Evolutionary conservation across 257 asterid genomes (phyloP).

Genomic region (Solanum verrucosum): DNA sequence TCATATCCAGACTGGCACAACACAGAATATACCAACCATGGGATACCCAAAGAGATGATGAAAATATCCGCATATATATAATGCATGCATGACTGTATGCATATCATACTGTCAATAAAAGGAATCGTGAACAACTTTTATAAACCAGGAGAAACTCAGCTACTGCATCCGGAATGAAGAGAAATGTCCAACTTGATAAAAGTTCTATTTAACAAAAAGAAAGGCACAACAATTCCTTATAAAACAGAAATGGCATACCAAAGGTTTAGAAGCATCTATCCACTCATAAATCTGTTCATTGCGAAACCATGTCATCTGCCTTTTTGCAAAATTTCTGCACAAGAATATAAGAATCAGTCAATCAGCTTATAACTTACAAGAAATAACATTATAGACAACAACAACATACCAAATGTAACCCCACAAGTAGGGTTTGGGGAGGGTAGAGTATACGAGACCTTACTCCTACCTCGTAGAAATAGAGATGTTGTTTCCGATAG

Average conservation of each 20-base stretch:
- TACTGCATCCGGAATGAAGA: background rate
- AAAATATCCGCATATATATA: background rate
- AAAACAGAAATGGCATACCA: conserved; percentile 41
- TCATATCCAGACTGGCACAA: background rate
- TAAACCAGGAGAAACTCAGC: background rate
- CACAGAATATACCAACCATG: background rate
- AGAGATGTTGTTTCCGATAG: background rate
- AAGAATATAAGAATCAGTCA: background rate
- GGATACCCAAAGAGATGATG: background rate
- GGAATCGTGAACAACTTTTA: background rate
- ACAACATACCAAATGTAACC: background rate
- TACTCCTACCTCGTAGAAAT: background rate
- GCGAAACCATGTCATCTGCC: conserved; percentile 96
- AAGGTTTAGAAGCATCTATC: conserved; percentile 86
- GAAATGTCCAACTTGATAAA: background rate
- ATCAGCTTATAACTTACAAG: background rate
- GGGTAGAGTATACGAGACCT: background rate
- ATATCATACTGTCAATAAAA: background rate
- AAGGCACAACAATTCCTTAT: background rate
- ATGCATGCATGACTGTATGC: background rate
- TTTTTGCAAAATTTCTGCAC: conserved; percentile 86
- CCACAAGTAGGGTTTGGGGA: background rate
- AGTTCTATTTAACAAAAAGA: background rate
- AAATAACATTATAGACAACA: background rate
- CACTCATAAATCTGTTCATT: conserved; percentile 91